Evolutionary conservation across 352 stramenopile species (phyloP).

Genomic region (Phytopythium oedochilum): DNA sequence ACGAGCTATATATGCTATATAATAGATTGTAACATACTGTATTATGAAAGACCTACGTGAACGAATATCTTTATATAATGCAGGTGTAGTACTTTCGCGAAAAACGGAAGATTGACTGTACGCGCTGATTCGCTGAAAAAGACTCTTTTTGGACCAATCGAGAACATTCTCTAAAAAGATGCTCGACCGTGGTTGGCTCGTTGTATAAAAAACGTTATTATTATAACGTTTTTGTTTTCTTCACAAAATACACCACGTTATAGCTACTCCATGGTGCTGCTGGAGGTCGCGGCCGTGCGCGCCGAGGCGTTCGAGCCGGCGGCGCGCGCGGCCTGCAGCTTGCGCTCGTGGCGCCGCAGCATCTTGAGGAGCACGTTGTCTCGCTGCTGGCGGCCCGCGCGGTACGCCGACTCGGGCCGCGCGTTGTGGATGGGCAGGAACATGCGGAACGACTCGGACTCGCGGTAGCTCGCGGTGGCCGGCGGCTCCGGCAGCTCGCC

Average conservation of each 20-base stretch:
- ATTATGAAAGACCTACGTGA: too few relatives aligned
- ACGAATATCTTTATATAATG: too few relatives aligned
- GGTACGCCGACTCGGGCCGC: constrained; percentile 34
- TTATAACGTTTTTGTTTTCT: too few relatives aligned
- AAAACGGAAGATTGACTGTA: background rate
- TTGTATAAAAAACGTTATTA: background rate
- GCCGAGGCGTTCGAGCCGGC: background rate
- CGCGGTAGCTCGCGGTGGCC: constrained; percentile 25
- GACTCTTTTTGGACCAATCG: constrained; percentile 7
- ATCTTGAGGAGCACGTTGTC: constrained; percentile 60
- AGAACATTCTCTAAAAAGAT: background rate
- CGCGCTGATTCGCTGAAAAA: constrained; percentile 6
- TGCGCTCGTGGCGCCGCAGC: constrained; percentile 34
- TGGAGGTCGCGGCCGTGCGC: background rate
- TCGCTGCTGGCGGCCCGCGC: constrained; percentile 21
- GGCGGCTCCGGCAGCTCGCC: constrained; percentile 24
- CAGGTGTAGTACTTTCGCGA: too few relatives aligned
- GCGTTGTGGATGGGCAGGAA: constrained; percentile 47
- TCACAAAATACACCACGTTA: too few relatives aligned
- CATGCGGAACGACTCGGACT: constrained; percentile 56
- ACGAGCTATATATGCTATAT: too few relatives aligned
- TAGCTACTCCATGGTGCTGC: too few relatives aligned
- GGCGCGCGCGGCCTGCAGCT: background rate
- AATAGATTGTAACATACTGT: too few relatives aligned
- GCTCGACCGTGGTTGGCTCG: background rate